Evolutionary conservation across 2,329 filamentous ascomycete genomes (phyloP).

Genomic region (Colletotrichum eleusines): DNA sequence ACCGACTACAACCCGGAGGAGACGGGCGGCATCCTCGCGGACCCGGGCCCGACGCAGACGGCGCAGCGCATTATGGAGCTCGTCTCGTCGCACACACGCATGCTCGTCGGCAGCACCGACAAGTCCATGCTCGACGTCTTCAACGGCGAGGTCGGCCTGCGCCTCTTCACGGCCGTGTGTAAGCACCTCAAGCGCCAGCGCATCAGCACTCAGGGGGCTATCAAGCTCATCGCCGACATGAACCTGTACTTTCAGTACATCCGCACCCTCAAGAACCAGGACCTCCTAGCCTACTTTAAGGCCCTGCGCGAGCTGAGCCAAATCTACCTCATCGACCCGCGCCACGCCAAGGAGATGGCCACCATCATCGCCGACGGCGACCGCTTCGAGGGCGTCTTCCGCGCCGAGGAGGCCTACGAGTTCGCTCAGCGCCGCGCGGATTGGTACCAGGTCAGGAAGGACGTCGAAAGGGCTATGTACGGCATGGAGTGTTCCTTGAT

Average conservation of each 20-base stretch:
- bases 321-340: conserved; percentile 91
- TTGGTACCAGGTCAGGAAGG: conserved; percentile 90
- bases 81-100: conserved; percentile 88
- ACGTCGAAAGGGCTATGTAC: conserved; percentile 97
- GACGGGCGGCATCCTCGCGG: conserved; percentile 53
- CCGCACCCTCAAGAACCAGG: conserved; percentile 81
- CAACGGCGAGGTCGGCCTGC: conserved; percentile 95
- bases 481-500: conserved; percentile 90
- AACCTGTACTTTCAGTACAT: conserved; percentile 93
- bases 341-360: conserved; percentile 93
- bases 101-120: conserved; percentile 94
- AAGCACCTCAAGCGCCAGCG: conserved; percentile 98
- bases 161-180: conserved; percentile 91
- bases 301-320: conserved; percentile 93
- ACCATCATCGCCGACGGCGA: conserved; percentile 93
- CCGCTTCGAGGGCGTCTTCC: conserved; percentile 91
- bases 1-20: conserved; percentile 88
- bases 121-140: conserved; percentile 99
- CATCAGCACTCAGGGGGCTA: conserved; percentile 87
- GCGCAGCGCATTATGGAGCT: conserved; percentile 86
- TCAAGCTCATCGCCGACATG: conserved; percentile 96
- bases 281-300: conserved; percentile 89
- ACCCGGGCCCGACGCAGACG: conserved; percentile 82
- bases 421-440: conserved; percentile 94
- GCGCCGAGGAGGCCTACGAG: conserved; percentile 97